phyloP scores from a whole-genome alignment of 2,329 filamentous ascomycete species.

The Pseudogymnoascus destructans region DNA sequence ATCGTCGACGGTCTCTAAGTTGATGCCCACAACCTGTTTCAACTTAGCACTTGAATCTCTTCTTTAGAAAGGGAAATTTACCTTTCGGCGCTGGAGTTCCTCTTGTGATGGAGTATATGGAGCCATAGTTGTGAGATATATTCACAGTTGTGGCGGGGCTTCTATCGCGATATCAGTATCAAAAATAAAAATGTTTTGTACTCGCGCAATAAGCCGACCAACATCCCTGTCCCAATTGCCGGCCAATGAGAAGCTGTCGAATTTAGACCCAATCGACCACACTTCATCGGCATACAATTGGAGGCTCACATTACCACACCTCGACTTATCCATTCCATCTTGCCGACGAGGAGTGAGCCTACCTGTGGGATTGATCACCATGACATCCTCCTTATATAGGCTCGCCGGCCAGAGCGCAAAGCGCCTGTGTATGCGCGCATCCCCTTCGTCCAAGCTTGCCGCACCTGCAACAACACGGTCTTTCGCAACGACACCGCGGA shows the following conservation, averaged over 20 bases:
- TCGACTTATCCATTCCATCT: conserved; percentile 7
- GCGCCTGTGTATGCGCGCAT: conserved; percentile 45
- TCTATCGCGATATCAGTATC: conserved; percentile 10
- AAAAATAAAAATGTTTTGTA: conserved; percentile 9
- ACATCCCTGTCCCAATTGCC: background rate
- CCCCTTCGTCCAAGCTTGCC: conserved; percentile 25
- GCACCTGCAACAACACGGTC: conserved; percentile 36
- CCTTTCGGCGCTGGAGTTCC: conserved; percentile 49
- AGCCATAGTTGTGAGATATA: conserved; percentile 29
- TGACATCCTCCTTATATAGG: conserved; percentile 62
- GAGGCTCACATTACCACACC: conserved; percentile 9
- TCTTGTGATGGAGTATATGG: conserved; percentile 36
- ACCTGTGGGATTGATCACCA: conserved; percentile 30
- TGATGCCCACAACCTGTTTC: conserved; percentile 66
- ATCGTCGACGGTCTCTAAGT: conserved; percentile 81
- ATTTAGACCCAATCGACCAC: conserved; percentile 9
- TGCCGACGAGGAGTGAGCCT: conserved; percentile 13
- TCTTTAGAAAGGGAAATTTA: conserved; percentile 22
- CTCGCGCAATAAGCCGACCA: conserved; percentile 1
- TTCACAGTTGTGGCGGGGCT: conserved; percentile 4
- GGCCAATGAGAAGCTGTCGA: conserved; percentile 9
- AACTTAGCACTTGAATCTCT: conserved; percentile 11
- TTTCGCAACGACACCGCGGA: conserved; percentile 54
- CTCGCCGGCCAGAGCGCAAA: conserved; percentile 59
- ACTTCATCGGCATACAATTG: conserved; percentile 8